Evolutionary conservation across 2,329 filamentous ascomycete genomes (phyloP), one percentile per base, ranked within the genome.

Genomic region (Sordariomycetes sp.): DNA sequence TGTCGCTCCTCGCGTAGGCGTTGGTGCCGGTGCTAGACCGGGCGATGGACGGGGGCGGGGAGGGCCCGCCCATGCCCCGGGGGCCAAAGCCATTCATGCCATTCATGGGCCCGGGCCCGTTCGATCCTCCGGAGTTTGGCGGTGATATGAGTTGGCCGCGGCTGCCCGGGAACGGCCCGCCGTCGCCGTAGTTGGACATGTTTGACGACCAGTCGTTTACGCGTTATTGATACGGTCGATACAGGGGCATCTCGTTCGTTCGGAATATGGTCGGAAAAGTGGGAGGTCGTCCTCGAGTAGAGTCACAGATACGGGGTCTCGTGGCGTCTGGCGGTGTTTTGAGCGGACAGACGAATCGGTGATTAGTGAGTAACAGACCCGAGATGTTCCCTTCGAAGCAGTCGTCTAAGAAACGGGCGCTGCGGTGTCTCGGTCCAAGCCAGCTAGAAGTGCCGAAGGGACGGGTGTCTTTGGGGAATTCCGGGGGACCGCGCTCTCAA

Each of bases 31-130:
- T 85, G 70, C 90, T 96, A 55, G 89, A 95, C 61, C 88, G 81
- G 61, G 87, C 89, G 63, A 96, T 78, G 5, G 92, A 97, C 62
- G 86, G 89, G 28, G 94, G 92, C 57, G 92, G 91, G 55, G 92
- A 96, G 56, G 92, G 82, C 28, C 78, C 81, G 62, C 75, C 76
- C 59, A 69, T 67, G 67, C 74, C 81, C 72, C 75, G 77, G 69
- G 76, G 79, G 61, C 73, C 76, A 35, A 78, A 68, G 55, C 80
- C 74, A 65, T 32, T 32, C 28, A 32, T 32, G 65, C 74, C 78
- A 70, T 82, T 86, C 75, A 86, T 82, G 65, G 62, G 65, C 65
- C 73, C 72, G 64, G 62, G 65, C 65, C 73, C 72, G 74, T 76
- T 76, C 62, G 79, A 77, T 66, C 81, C 76, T 69, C 79, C 85